Conservation (phyloP, 495 filamentous ascomycete species). For the Talaromyces borbonicus region DNA sequence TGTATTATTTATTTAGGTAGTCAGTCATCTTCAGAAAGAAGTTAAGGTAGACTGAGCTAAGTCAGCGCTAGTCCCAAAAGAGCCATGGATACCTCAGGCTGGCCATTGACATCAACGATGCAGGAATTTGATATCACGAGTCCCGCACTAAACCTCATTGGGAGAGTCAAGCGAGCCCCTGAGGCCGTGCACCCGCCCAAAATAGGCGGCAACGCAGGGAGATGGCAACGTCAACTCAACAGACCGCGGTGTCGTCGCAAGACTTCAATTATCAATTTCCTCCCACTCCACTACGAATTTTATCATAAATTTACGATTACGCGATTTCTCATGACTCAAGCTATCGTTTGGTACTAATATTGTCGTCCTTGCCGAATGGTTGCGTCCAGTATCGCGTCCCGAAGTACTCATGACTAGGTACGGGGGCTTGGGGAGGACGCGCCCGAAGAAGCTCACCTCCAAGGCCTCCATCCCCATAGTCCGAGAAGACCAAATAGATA, state of each 20-base stretch:
- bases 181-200: constrained; percentile 39
- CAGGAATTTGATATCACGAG: constrained; percentile 35
- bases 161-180: constrained; percentile 39
- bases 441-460: constrained; percentile 84
- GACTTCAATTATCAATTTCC: constrained; percentile 51
- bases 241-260: constrained; percentile 26
- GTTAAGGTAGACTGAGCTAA: no score
- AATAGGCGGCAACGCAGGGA: constrained; percentile 34
- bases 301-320: constrained; percentile 48
- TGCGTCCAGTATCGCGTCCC: constrained; percentile 35
- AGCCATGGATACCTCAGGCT: constrained; percentile 4
- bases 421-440: constrained; percentile 45
- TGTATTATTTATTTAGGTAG: no score
- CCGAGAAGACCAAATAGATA: constrained; percentile 81
- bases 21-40: no score
- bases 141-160: constrained; percentile 38
- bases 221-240: constrained; percentile 60
- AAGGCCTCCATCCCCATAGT: constrained; percentile 80
- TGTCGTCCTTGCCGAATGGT: constrained; percentile 32
- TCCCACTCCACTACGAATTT: constrained; percentile 34
- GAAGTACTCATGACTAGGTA: constrained; percentile 59
- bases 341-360: constrained; percentile 38
- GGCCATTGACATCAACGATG: not conserved
- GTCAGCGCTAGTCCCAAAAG: not conserved
- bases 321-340: constrained; percentile 43